Conservation (phyloP, 805 yeast genomes). For the Lachancea thermotolerans region DNA sequence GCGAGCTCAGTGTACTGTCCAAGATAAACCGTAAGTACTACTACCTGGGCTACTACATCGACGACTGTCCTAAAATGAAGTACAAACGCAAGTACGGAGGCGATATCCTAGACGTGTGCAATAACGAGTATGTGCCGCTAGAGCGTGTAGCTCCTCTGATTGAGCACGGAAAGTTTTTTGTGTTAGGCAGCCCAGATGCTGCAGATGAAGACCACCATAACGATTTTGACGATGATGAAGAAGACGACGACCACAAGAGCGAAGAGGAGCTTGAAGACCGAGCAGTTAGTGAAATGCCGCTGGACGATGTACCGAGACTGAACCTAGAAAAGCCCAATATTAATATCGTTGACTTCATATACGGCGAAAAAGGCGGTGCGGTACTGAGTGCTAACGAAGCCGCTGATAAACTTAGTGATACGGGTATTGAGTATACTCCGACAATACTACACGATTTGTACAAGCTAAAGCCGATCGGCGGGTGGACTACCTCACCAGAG, state of each 20-base stretch:
- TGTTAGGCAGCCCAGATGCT: conserved; percentile 1
- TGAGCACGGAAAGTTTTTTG: conserved; percentile 25
- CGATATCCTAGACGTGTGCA: conserved; percentile 53
- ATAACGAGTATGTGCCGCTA: conserved; percentile 36
- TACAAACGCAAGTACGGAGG: conserved; percentile 80
- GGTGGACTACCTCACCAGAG: conserved; percentile 1
- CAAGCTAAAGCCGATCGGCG: conserved; percentile 3
- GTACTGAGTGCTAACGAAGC: conserved; percentile 16
- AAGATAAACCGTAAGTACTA: conserved; percentile 40
- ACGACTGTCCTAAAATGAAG: conserved; percentile 74
- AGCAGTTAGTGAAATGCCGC: conserved; percentile 8
- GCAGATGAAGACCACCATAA: neutral
- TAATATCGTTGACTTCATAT: conserved; percentile 35
- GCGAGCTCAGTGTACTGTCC: conserved; percentile 55
- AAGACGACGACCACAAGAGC: conserved; percentile 2
- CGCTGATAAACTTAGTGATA: conserved; percentile 12
- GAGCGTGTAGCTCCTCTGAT: conserved; percentile 12
- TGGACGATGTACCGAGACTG: conserved; percentile 9
- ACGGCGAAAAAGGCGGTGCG: conserved; percentile 34
- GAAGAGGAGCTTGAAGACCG: conserved; percentile 1
- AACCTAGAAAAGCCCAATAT: conserved; percentile 3
- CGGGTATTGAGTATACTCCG: conserved; percentile 19
- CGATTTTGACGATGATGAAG: conserved; percentile 4
- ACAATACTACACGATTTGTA: conserved; percentile 11
- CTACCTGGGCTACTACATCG: conserved; percentile 74